phyloP scores from a whole-genome alignment of 495 filamentous ascomycete species.

The Aspergillus olivimuriae region DNA sequence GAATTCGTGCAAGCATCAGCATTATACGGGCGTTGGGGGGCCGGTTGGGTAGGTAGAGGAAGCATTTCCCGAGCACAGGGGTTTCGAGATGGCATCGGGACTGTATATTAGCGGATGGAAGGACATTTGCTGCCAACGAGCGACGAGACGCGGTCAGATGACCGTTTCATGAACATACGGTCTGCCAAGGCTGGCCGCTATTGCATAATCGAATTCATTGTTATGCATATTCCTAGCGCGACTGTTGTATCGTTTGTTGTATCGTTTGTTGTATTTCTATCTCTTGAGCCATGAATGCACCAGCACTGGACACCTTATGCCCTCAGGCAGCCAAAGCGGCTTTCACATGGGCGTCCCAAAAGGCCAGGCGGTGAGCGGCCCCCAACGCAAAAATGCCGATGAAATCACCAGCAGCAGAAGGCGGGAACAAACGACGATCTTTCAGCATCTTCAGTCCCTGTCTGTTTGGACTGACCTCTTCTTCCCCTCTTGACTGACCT shows the following conservation, averaged over 20 bases:
- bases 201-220: constrained; percentile 15
- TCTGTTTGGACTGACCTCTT: no score
- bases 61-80: constrained; percentile 23
- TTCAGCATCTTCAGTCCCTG: not conserved
- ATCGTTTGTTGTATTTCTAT: no score
- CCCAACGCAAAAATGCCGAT: not conserved
- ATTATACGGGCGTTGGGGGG: constrained; percentile 35
- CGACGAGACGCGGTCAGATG: constrained; percentile 11
- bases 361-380: constrained; percentile 3
- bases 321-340: no score
- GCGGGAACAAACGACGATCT: not conserved
- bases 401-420: not conserved
- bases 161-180: constrained; percentile 19
- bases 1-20: constrained; percentile 21
- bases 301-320: no score
- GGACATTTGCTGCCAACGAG: constrained; percentile 12
- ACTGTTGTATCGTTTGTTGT: not conserved
- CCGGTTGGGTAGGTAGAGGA: constrained; percentile 22
- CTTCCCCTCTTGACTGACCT: not conserved
- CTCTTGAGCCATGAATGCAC: no score
- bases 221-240: constrained; percentile 6
- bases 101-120: constrained; percentile 37
- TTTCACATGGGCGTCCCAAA: not conserved
- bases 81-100: constrained; percentile 12
- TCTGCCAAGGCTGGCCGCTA: constrained; percentile 6